Evolutionary conservation across 2,329 filamentous ascomycete species (phyloP), one percentile per base, ranked within the genome.

Genomic region (Ophiobolus disseminans): DNA sequence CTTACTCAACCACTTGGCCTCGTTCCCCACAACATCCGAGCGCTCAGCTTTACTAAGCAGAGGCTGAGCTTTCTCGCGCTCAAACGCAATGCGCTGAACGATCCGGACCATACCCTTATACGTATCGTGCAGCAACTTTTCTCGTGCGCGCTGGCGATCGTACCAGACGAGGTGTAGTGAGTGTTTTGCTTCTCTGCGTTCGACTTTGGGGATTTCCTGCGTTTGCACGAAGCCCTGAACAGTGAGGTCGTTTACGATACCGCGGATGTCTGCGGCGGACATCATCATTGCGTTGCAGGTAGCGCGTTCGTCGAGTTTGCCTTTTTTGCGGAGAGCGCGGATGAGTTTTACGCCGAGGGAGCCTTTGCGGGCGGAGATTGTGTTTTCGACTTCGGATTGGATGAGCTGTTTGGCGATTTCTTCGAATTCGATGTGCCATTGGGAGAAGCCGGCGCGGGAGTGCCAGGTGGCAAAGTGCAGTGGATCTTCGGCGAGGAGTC

Each of bases 151-250:
- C 36, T 91, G 85, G 9, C 83, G 78, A 68, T 97, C 92, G 72
- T 91, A 96, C 78, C 86, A 96, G 87, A 92, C 97, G 46, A 97
- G 84, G 70, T 92, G 97, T 19, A 96, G 82, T 0, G 91, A 96
- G 42, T 91, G 86, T 54, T 87, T 89, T 0, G 92, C 90, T 62
- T 89, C 84, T 25, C 91, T 87, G 53, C 86, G 87, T 57, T 88
- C 88, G 65, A 97, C 93, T 58, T 90, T 89, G 0, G 94, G 94
- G 0, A 99, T 88, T 76, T 99, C 94, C 72, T 99, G 94, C 5
- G 96, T 85, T 59, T 97, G 91, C 10, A 96, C 85, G 52, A 94
- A 87, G 2, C 94, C 93, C 14, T 86, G 86, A 70, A 91, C 86
- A 60, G 96, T 90, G 82, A 99, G 89, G 53, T 87, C 85, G 11